A percentile compares a stretch with the other conserved stretches of the same genome.
Conservation (phyloP, 2,329 filamentous ascomycete genomes). For the Neofusicoccum cordaticola region DNA sequence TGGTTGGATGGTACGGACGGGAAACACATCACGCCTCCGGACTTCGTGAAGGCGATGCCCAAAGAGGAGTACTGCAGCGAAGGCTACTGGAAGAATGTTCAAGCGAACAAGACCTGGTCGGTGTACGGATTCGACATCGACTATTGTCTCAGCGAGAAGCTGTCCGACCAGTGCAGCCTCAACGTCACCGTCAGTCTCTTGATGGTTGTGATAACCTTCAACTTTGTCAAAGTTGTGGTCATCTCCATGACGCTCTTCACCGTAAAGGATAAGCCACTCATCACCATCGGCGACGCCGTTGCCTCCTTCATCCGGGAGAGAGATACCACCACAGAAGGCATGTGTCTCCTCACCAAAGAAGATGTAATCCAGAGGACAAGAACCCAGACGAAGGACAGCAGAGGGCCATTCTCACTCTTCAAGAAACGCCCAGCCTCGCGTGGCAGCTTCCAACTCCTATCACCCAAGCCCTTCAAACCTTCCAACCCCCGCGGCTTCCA, state of each 20-base stretch:
- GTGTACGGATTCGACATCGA: background rate
- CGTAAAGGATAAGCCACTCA: constrained; percentile 18
- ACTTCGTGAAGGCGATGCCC: too few relatives aligned
- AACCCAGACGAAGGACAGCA: background rate
- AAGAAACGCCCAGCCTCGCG: too few relatives aligned
- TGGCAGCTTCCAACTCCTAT: too few relatives aligned
- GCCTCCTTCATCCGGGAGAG: constrained; percentile 21
- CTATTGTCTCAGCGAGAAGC: background rate
- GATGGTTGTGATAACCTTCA: background rate
- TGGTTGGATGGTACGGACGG: too few relatives aligned
- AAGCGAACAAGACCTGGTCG: background rate
- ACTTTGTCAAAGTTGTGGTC: background rate
- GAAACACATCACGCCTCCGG: too few relatives aligned
- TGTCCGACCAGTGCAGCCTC: background rate
- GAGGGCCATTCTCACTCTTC: too few relatives aligned
- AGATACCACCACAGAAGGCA: background rate
- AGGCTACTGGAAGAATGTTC: background rate
- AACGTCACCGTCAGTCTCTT: background rate
- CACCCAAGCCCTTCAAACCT: too few relatives aligned
- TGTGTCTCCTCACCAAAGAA: background rate
- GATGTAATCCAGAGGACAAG: background rate
- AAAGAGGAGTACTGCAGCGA: constrained; percentile 12
- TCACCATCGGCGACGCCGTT: constrained; percentile 27
- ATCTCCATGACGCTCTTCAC: background rate
- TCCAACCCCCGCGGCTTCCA: too few relatives aligned